Base-by-base conservation (phyloP, 2,329 filamentous ascomycete species). In the Fusarium scirpi region DNA sequence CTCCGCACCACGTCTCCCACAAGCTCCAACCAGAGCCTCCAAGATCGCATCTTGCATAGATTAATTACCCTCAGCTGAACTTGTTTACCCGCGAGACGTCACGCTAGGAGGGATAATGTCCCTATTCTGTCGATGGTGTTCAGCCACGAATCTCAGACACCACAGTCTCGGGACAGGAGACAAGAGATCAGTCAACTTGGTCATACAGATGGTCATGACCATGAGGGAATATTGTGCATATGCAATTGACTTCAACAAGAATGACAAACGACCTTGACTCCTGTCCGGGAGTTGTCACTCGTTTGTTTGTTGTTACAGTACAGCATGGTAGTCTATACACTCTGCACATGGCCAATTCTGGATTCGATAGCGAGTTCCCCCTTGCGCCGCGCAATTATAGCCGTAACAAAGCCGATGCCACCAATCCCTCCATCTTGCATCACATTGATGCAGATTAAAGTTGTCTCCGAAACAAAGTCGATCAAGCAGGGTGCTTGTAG, bases 1-100 rank as follows among this genome's bases (percentile, higher is more conserved):
- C 65, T 67, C 69, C 69, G 63, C 56, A 63, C 49, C 43, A 65
- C 59, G 66, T 71, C 72, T 74, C 56, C 70, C 72, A 74, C 72
- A 71, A 71, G 68, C 68, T 71, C 69, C 69, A 69, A 69, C 56
- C 58, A 54, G 65, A 64, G 47, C 60, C 64, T 71, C 64, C 55
- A 49, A 63, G 55, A 71, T 71, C 64, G 60, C 53, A 71, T 71
- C 69, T 69, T 69, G 64, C 64, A 69, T 62, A 53, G 22, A 40
- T 57, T 63, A 64, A 64, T 62, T 64, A 65, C 47, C 34, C 43
- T 54, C 43, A 43, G 60, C 62, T 58, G 51, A 56, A 56, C 48
- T 61, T 54, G 59, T 55, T 52, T 54, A 61, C 51, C 46, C 54
- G 49, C 32, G 27, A 49, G 46, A 59, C 45, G 46, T 63, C 59